Conservation (phyloP, 2,329 filamentous ascomycete genomes). For the Bipolaris zeicola region DNA sequence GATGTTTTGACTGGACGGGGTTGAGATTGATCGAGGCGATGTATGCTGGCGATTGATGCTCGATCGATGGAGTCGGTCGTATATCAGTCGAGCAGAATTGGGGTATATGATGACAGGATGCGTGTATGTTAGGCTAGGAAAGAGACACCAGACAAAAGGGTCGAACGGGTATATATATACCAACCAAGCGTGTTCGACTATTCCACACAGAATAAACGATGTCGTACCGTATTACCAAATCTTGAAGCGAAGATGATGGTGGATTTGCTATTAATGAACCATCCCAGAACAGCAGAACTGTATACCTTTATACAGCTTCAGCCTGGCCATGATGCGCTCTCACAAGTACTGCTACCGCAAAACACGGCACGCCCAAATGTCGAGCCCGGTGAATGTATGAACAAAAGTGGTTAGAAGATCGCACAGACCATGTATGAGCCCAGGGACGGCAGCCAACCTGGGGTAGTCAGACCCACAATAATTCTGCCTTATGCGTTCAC, state of each 20-base stretch:
- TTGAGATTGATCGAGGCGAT: background rate
- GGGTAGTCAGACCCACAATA: background rate
- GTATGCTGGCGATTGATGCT: background rate
- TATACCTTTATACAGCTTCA: conserved; percentile 3
- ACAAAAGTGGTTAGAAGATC: background rate
- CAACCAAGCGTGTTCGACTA: background rate
- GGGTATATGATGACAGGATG: background rate
- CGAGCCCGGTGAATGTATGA: conserved; percentile 5
- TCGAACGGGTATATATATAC: background rate
- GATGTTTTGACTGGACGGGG: background rate
- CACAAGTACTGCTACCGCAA: background rate
- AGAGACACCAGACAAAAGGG: background rate
- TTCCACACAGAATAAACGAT: background rate
- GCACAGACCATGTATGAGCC: background rate
- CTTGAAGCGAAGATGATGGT: background rate
- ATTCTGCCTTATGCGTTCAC: background rate
- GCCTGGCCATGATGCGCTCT: background rate
- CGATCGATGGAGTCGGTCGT: background rate
- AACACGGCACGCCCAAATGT: background rate
- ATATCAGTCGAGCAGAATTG: background rate
- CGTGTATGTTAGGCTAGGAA: background rate
- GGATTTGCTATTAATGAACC: background rate
- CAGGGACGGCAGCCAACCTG: background rate
- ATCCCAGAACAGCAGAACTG: background rate
- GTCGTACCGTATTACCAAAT: conserved; percentile 1